phyloP scores from a whole-genome alignment of 257 asterid species.

The Solanum neorickii region DNA sequence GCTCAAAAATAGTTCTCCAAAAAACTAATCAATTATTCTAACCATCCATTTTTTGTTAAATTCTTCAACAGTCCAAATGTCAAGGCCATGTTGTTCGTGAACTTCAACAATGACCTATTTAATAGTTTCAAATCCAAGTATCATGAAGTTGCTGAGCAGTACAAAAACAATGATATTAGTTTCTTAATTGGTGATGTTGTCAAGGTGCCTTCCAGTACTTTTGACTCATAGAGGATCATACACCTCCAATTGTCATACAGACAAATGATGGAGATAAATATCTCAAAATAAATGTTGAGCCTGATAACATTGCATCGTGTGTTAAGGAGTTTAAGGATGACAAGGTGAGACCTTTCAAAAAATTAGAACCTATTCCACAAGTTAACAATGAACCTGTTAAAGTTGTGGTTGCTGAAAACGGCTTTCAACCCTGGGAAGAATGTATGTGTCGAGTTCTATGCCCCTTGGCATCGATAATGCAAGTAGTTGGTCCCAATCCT shows the following conservation, averaged over 20 bases:
- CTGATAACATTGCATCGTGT: conserved; percentile 68
- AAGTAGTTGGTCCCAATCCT: conserved; percentile 77
- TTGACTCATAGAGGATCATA: conserved; percentile 73
- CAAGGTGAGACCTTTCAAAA: conserved; percentile 33
- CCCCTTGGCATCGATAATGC: conserved; percentile 97
- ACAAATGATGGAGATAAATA: conserved; percentile 53
- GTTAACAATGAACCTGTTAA: conserved; percentile 54
- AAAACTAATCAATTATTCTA: too few relatives aligned
- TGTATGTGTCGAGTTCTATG: conserved; percentile 74
- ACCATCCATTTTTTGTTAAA: too few relatives aligned
- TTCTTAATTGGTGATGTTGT: conserved; percentile 76
- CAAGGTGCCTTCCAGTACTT: conserved; percentile 91
- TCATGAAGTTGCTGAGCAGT: conserved; percentile 55
- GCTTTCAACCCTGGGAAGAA: conserved; percentile 50
- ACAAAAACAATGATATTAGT: conserved; percentile 51
- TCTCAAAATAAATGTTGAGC: conserved; percentile 61
- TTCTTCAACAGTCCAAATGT: too few relatives aligned
- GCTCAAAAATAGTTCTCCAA: too few relatives aligned
- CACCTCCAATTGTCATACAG: conserved; percentile 73
- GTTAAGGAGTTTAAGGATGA: conserved; percentile 76
- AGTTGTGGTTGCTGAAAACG: conserved; percentile 66
- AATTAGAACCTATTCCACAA: conserved; percentile 70
- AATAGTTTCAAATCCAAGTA: conserved; percentile 67
- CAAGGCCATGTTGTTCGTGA: conserved; percentile 70
- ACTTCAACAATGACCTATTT: conserved; percentile 26